phyloP scores from a whole-genome alignment of 805 yeast species.

The Wickerhamiella lipophila region DNA sequence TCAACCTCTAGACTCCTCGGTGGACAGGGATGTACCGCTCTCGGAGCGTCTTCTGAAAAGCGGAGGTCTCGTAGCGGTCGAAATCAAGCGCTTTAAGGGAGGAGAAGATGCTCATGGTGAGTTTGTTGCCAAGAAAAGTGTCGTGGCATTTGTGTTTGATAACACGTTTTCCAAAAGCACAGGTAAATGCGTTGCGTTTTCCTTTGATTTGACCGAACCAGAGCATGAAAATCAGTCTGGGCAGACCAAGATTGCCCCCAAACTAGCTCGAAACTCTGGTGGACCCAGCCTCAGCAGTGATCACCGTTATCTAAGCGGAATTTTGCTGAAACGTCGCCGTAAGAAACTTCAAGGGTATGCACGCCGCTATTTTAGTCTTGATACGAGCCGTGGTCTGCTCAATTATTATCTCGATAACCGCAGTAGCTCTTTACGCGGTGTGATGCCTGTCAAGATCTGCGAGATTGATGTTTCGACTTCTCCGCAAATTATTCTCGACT shows the following conservation, averaged over 20 bases:
- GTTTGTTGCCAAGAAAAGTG: slow-evolving; percentile 40
- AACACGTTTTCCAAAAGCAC: slow-evolving; percentile 80
- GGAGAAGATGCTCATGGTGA: slow-evolving; percentile 53
- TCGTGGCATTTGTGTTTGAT: slow-evolving; percentile 81
- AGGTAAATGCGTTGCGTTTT: slow-evolving; percentile 67
- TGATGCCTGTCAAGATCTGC: slow-evolving; percentile 73
- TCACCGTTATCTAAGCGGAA: slow-evolving; percentile 53
- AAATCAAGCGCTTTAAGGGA: slow-evolving; percentile 46
- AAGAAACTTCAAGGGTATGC: slow-evolving; percentile 78
- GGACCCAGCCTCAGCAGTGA: slow-evolving; percentile 16
- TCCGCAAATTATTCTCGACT: slow-evolving; percentile 62
- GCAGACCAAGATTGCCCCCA: background rate
- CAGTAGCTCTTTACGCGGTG: slow-evolving; percentile 70
- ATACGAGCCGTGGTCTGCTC: slow-evolving; percentile 67
- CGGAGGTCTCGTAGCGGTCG: slow-evolving; percentile 39
- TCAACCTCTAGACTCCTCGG: slow-evolving; percentile 18
- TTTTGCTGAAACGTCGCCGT: slow-evolving; percentile 64
- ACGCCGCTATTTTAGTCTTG: slow-evolving; percentile 71
- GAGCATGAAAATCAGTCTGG: background rate
- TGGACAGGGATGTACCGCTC: slow-evolving; percentile 12
- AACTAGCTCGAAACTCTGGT: background rate
- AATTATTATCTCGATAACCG: slow-evolving; percentile 66
- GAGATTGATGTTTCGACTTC: slow-evolving; percentile 65
- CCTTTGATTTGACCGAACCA: slow-evolving; percentile 12
- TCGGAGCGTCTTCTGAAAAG: slow-evolving; percentile 43